Base-by-base conservation (phyloP, 2,329 filamentous ascomycete species). In the Epichloe baconii region DNA sequence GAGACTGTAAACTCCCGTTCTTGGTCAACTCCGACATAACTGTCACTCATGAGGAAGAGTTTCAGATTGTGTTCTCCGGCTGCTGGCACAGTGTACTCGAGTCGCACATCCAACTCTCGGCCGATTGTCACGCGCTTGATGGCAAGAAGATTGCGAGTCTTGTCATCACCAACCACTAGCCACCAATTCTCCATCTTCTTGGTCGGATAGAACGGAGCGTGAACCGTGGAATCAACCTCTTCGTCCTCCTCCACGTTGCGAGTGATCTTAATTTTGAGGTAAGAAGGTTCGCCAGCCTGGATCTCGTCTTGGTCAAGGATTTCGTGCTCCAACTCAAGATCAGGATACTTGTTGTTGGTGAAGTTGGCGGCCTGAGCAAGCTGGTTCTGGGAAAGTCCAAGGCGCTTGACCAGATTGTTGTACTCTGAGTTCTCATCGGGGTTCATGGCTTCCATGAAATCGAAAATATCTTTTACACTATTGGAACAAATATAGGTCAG, bases 401-500 rank as follows among this genome's bases (percentile, higher is more conserved):
- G 78, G 3, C 82, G 79, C 63, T 88, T 83, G 57, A 97, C 78
- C 35, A 98, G 76, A 35, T 78, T 76, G 45, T 77, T 77, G 66
- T 95, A 91, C 56, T 95, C 77, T 41, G 85, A 73, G 66, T 96
- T 95, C 68, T 95, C 91, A 2, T 88, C 85, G 2, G 91, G 90
- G 64, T 95, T 93, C 91, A 98, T 98, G 56, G 88, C 86, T 59
- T 97, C 91, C 86, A 97, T 96, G 71, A 98, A 97, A 64, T 95
- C 90, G 61, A 95, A 91, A 57, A 98, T 84, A 61, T 97, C 91
- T 61, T 88, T 90, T 72, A 98, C 85, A 56, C 82, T 87, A 61
- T 54, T 55, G 44, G 47, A 40, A 37, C 46, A 12, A 41, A 37
- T 8, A 26, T n/a, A 8, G 6, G 58, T 70, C 66, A 73, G 69